A percentile compares a stretch with the other conserved stretches of the same genome.
Conservation (phyloP, 306 rosid species). For the Abrus pulchellus region DNA sequence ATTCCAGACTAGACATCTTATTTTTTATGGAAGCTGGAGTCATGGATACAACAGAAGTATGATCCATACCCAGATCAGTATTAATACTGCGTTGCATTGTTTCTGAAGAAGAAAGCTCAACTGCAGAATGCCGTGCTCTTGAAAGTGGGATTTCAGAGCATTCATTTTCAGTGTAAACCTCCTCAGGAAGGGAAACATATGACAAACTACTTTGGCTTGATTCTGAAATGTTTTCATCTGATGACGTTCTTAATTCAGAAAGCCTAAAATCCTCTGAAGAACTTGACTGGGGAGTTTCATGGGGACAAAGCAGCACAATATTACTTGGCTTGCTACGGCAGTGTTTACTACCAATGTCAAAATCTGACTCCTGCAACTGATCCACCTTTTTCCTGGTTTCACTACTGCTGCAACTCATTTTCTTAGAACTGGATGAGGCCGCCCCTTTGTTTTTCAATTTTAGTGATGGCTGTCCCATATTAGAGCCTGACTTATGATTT, state of each 20-base stretch:
- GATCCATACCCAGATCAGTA: constrained; percentile 44
- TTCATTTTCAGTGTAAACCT: constrained; percentile 48
- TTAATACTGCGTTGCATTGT: constrained; percentile 38
- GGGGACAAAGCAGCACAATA: constrained; percentile 58
- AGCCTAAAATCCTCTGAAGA: constrained; percentile 53
- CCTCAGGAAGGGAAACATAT: constrained; percentile 59
- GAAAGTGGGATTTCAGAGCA: constrained; percentile 63
- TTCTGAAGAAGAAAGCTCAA: constrained; percentile 44
- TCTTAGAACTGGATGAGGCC: constrained; percentile 52
- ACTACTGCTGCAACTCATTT: constrained; percentile 32
- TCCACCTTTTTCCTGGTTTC: constrained; percentile 54
- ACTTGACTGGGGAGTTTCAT: constrained; percentile 55
- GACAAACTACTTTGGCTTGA: constrained; percentile 63
- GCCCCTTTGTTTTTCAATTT: constrained; percentile 48
- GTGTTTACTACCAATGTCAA: constrained; percentile 42
- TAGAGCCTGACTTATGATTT: constrained; percentile 49
- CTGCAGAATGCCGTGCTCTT: constrained; percentile 52
- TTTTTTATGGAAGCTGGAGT: constrained; percentile 44
- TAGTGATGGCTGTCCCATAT: constrained; percentile 48
- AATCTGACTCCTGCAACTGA: constrained; percentile 51
- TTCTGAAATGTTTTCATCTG: constrained; percentile 58
- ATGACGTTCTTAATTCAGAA: constrained; percentile 53
- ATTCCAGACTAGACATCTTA: constrained; percentile 50
- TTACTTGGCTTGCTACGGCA: constrained; percentile 46
- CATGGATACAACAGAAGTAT: constrained; percentile 52